Conservation (phyloP, 805 yeast genomes). For the Ogataea paradorogensis region DNA sequence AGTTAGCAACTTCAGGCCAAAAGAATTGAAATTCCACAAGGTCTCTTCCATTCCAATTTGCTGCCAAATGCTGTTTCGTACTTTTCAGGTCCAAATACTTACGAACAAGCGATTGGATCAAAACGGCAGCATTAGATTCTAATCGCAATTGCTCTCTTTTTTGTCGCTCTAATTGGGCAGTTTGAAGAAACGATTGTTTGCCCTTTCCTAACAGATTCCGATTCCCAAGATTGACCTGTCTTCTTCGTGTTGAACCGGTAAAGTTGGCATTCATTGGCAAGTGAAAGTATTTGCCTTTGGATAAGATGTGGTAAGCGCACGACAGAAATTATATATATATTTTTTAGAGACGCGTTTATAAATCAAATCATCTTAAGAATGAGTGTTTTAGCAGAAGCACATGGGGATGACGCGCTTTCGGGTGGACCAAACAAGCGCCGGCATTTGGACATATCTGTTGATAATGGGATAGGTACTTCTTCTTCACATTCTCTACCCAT, state of each 20-base stretch:
- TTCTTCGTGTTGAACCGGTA: slow-evolving; percentile 31
- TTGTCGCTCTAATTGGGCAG: slow-evolving; percentile 63
- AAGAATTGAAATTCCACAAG: slow-evolving; percentile 32
- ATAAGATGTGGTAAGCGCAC: slow-evolving; percentile 9
- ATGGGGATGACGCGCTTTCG: slow-evolving; percentile 8
- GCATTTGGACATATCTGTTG: slow-evolving; percentile 23
- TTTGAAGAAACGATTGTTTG: slow-evolving; percentile 49
- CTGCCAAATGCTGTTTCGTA: slow-evolving; percentile 23
- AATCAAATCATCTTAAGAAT: background rate
- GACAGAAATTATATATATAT: background rate
- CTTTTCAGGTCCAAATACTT: slow-evolving; percentile 35
- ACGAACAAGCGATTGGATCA: slow-evolving; percentile 50
- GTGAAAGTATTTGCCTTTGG: slow-evolving; percentile 4
- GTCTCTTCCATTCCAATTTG: slow-evolving; percentile 25
- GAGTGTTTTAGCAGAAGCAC: slow-evolving; percentile 8
- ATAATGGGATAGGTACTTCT: slow-evolving; percentile 22
- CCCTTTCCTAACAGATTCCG: slow-evolving; percentile 28
- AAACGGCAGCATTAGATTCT: slow-evolving; percentile 45
- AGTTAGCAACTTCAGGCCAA: slow-evolving; percentile 18
- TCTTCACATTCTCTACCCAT: slow-evolving; percentile 32
- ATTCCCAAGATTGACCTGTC: slow-evolving; percentile 51
- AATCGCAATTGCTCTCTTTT: slow-evolving; percentile 56
- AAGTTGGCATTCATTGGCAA: slow-evolving; percentile 28
- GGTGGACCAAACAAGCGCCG: slow-evolving; percentile 19
- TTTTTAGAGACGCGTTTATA: slow-evolving; percentile 9